These are phyloP conservation scores for Glomus cerebriforme DNA, from an alignment of 192 early-diverging fungal genomes.

Conservation along the genomic window DNA sequence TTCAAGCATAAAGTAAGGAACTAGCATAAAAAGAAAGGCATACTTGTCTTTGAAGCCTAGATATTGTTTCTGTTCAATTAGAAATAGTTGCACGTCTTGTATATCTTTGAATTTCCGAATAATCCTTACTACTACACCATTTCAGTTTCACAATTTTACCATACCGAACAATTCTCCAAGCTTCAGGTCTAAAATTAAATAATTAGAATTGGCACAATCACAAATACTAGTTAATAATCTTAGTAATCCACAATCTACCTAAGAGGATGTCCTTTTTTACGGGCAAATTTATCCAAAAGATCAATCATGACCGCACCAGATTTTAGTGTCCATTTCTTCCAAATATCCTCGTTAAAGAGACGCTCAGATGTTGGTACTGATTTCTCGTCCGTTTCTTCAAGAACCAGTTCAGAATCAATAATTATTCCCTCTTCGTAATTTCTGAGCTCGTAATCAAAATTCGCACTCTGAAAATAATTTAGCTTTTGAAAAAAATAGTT, in stretches of 20 bases:
- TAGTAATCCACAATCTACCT: no score
- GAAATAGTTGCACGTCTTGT: not conserved
- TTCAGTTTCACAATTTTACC: constrained; percentile 9
- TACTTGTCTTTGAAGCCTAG: no score
- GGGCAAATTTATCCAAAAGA: no score
- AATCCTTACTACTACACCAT: constrained; percentile 6
- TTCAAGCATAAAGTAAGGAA: constrained; percentile 6
- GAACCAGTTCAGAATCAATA: no score
- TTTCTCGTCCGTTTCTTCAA: constrained; percentile 7
- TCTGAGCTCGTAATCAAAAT: not conserved
- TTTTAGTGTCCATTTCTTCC: no score
- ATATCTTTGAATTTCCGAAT: not conserved
- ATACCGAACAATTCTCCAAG: constrained; percentile 4
- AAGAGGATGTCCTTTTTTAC: no score
- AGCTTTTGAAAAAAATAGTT: not conserved
- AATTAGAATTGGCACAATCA: no score
- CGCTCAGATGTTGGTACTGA: not conserved
- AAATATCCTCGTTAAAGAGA: constrained; percentile 2
- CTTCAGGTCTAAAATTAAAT: no score
- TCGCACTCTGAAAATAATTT: constrained; percentile 3
- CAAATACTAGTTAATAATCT: no score
- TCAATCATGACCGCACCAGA: no score
- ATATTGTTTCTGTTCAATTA: no score
- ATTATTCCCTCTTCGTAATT: constrained; percentile 13
- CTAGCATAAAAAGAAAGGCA: no score